Evolutionary conservation across 1,139 yeast genomes (phyloP).

Genomic region (Groenewaldozyma sp.): DNA sequence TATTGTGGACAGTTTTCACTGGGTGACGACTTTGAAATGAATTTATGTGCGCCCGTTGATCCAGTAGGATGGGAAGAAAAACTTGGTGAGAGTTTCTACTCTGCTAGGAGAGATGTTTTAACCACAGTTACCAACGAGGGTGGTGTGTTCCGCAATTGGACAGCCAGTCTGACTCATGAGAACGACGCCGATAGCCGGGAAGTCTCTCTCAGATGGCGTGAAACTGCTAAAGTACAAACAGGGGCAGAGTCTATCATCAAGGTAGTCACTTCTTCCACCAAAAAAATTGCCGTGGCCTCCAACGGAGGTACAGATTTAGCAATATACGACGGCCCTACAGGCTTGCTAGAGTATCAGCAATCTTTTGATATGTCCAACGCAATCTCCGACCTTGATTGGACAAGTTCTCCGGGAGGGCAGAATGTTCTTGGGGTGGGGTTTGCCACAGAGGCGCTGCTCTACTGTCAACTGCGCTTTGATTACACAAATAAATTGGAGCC

Average conservation of each 20-base stretch:
- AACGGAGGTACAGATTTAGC: conserved; percentile 41
- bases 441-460: conserved; percentile 48
- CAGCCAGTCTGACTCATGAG: conserved; percentile 25
- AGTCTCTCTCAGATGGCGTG: conserved; percentile 46
- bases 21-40: conserved; percentile 29
- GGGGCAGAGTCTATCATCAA: conserved; percentile 44
- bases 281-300: conserved; percentile 65
- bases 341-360: conserved; percentile 56
- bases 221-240: conserved; percentile 42
- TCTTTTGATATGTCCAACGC: conserved; percentile 23
- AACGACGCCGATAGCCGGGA: neutral
- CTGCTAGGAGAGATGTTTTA: conserved; percentile 41
- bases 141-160: conserved; percentile 51
- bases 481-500: conserved; percentile 75
- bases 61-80: conserved; percentile 48
- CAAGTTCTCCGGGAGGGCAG: conserved; percentile 53
- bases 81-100: conserved; percentile 29
- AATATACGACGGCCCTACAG: conserved; percentile 69
- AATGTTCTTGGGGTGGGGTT: conserved; percentile 79
- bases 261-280: conserved; percentile 65
- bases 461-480: conserved; percentile 78
- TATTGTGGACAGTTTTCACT: conserved; percentile 21
- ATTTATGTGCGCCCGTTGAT: conserved; percentile 52
- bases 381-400: conserved; percentile 72
- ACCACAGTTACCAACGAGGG: conserved; percentile 42